Evolutionary conservation across 768 basidiomycete species (phyloP), one percentile per base, ranked within the genome.

Genomic region (Tricholoma flavovirens): DNA sequence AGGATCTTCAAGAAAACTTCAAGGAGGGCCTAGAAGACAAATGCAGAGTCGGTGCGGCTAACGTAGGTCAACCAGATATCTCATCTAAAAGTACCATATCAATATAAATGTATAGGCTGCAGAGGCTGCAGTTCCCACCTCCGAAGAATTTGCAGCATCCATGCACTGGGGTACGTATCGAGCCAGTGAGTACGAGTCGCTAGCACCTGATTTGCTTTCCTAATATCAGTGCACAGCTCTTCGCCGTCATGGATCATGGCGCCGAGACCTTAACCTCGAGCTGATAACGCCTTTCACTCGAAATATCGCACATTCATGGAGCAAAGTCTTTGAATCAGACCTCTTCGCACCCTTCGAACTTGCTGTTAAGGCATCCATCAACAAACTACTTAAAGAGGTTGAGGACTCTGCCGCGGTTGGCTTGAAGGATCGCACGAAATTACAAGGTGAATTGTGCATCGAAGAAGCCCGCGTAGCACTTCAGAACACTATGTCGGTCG

Each of bases 101-200:
- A 49, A 43, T 45, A 32, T n/a, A 15, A 56, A 29, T 57, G 19
- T 52, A 6, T 51, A 76, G 74, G 73, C 75, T 54, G 71, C 81
- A 12, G 68, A 68, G 1, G 70, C 72, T 51, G 80, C 83, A 8
- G 68, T 83, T 6, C 58, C 71, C 6, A 79, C 77, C 9, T 67
- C 74, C 0, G 81, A 83, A 51, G 70, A 75, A 5, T 81, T 85
- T 60, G 76, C 79, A 1, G 66, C 61, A 5, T 72, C 75, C 5
- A 82, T 83, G 79, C 83, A 85, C 57, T 85, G 84, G 83, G 69
- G 56, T 0, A 83, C 82, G 12, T 84, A 81, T 62, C 74, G 82
- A 56, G 82, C 81, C 4, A 82, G 80, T 83, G 59, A 66, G 78
- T 70, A 10, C 32, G n/a, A 21, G 17, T 48, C 15, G 26, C 40